phyloP scores from a whole-genome alignment of 768 basidiomycete genomes.

The Leucocoprinus birnbaumii region DNA sequence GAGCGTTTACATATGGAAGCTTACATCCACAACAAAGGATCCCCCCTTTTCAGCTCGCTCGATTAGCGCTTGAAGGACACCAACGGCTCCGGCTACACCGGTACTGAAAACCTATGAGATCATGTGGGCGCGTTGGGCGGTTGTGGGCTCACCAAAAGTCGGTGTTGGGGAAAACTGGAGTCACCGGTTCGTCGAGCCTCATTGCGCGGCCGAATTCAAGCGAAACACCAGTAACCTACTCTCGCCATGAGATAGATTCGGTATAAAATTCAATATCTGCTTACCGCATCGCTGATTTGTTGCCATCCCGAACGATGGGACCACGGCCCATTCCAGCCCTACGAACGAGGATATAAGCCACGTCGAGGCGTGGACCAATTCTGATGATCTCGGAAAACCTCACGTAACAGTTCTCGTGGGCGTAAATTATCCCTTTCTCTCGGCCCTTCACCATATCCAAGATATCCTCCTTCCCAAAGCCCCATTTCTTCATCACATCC shows the following conservation, averaged over 20 bases:
- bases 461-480: slow-evolving; percentile 27
- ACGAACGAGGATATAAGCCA: not conserved
- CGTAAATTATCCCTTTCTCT: slow-evolving; percentile 21
- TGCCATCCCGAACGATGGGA: slow-evolving; percentile 20
- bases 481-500: slow-evolving; percentile 23
- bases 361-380: too few species aligned
- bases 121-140: not conserved
- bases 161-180: slow-evolving; percentile 19
- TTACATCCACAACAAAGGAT: slow-evolving; percentile 20
- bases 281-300: slow-evolving; percentile 21
- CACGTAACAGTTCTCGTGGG: slow-evolving; percentile 24
- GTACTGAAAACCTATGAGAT: slow-evolving; percentile 13
- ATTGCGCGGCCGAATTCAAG: slow-evolving; percentile 19
- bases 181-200: slow-evolving; percentile 19
- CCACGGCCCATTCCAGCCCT: slow-evolving; percentile 25
- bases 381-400: not conserved
- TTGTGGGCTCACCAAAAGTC: slow-evolving; percentile 16
- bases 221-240: slow-evolving; percentile 18
- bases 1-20: not conserved
- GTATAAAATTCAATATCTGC: not conserved
- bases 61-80: slow-evolving; percentile 18
- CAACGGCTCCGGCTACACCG: slow-evolving; percentile 18
- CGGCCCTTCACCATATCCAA: slow-evolving; percentile 19
- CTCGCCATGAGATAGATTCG: not conserved
- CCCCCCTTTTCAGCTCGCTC: slow-evolving; percentile 18